Conservation (phyloP, 352 stramenopile genomes). For the Globisporangium alternatum region DNA sequence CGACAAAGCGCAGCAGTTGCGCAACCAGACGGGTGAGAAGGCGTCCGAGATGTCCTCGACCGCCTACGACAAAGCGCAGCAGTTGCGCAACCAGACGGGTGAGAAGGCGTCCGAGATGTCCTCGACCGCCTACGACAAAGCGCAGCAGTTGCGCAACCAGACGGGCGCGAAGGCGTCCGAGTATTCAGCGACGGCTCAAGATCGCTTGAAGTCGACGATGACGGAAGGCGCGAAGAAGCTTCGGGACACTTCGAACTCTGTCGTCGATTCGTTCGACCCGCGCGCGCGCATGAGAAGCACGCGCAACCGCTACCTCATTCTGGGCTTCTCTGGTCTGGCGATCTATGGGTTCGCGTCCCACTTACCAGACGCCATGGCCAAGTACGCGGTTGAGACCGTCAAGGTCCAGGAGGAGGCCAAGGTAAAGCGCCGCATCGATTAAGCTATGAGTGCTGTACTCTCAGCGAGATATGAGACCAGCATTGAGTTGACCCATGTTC, state of each 20-base stretch:
- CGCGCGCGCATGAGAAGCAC: conserved; percentile 31
- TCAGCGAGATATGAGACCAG: background rate
- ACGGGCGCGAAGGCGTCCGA: conserved; percentile 25
- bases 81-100: conserved; percentile 20
- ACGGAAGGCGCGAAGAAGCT: conserved; percentile 44
- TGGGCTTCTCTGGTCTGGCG: conserved; percentile 64
- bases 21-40: too few relatives aligned
- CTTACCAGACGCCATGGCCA: conserved; percentile 58
- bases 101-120: conserved; percentile 24
- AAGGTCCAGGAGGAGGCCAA: conserved; percentile 50
- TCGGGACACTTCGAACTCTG: conserved; percentile 38
- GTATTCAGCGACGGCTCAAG: conserved; percentile 27
- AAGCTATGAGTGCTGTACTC: background rate
- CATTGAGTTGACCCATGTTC: background rate
- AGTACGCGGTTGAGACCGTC: conserved; percentile 62
- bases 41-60: conserved; percentile 7
- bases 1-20: too few relatives aligned
- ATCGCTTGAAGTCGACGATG: conserved; percentile 36
- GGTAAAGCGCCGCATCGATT: conserved; percentile 23
- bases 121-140: conserved; percentile 10
- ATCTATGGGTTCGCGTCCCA: conserved; percentile 74
- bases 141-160: conserved; percentile 21
- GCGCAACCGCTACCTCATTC: conserved; percentile 54
- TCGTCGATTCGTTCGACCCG: conserved; percentile 57
- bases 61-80: conserved; percentile 16